Base-by-base conservation (phyloP, 1,139 yeast genomes). In the Diutina pseudorugosa region DNA sequence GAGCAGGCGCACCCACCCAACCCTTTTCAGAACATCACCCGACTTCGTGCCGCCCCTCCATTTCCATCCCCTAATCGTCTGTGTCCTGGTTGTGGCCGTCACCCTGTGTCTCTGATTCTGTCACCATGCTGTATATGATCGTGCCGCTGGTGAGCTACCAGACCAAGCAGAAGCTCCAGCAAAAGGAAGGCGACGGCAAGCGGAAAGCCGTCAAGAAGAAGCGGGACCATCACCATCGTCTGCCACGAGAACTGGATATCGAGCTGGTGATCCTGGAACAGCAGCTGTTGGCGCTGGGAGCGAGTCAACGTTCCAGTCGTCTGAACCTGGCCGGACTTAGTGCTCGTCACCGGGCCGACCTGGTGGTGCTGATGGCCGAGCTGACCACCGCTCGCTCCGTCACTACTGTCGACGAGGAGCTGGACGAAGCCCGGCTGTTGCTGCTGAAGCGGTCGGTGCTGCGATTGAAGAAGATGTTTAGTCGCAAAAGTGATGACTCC, bases 71-170 rank as follows among this genome's bases (percentile, higher is more conserved):
- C 25, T 4, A n/a, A n/a, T n/a, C 7, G 25, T 23, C 25, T 23
- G 25, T 23, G 4, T 23, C 6, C 25, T 23, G 6, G 25, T 23
- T 23, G 25, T 23, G 6, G n/a, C n/a, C n/a, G n/a, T n/a, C n/a
- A n/a, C 7, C 4, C 25, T 23, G 25, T 23, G 25, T 23, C 36
- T 8, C n/a, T 30, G 14, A 7, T 2, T 30, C n/a, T 1, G 36
- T 14, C n/a, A 14, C n/a, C 41, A 60, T 60, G 63, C 58, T 59
- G 48, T 60, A 53, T 55, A 59, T 57, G 36, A 58, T 57, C 20
- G 61, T 59, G 4, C 60, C 61, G 8, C 55, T 54, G 53, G 60
- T 60, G 27, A 57, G 56, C 55, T 59, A 57, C 51, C 63, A 60
- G 54, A 58, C 62, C 20, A 55, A 59, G 51, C 58, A 59, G 54